Evolutionary conservation across 192 early-diverging fungal genomes (phyloP).

Genomic region (Podila clonocystis): DNA sequence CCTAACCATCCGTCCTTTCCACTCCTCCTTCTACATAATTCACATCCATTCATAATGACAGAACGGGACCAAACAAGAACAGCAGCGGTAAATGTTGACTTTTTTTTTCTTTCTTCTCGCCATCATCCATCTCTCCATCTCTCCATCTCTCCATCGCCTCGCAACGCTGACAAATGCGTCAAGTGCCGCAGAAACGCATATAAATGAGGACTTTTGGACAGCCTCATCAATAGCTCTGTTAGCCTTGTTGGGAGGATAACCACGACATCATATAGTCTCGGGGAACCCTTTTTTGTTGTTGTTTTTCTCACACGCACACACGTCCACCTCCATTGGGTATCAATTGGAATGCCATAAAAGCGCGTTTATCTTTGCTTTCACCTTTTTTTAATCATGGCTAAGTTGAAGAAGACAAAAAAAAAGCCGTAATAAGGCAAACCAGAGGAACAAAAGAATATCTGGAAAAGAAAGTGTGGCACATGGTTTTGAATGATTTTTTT

Average conservation of each 20-base stretch:
- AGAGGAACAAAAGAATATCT: background rate
- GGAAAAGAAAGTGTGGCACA: too few relatives aligned
- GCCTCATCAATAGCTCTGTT: too few relatives aligned
- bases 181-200: too few relatives aligned
- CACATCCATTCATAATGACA: conserved; percentile 20
- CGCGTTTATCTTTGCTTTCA: conserved; percentile 2
- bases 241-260: too few relatives aligned
- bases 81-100: conserved; percentile 1
- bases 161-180: too few relatives aligned
- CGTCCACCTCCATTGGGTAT: too few relatives aligned
- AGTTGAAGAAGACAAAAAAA: background rate
- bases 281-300: too few relatives aligned
- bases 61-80: conserved; percentile 8
- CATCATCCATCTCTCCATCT: background rate
- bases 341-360: background rate
- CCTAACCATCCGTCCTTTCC: background rate
- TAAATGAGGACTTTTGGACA: too few relatives aligned
- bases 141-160: background rate
- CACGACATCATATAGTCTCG: too few relatives aligned
- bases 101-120: background rate
- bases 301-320: too few relatives aligned
- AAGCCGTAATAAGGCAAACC: too few relatives aligned
- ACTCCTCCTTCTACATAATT: background rate
- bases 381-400: background rate
- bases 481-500: too few relatives aligned